Evolutionary conservation across 225 moss, liverwort and hornwort species (phyloP).

Genomic region (Asterella californica): DNA sequence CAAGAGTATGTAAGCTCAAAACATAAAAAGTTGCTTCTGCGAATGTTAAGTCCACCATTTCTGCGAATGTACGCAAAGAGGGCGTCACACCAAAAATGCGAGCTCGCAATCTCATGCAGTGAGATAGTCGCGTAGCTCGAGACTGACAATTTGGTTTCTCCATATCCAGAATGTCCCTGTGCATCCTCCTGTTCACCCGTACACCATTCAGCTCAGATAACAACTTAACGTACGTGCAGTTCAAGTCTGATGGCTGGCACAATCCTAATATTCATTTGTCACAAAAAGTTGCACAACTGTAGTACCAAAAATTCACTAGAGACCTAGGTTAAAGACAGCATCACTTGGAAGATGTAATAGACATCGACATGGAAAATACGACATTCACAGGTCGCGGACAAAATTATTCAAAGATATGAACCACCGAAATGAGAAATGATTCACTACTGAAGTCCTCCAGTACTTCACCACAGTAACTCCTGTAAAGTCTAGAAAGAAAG

Average conservation of each 20-base stretch:
- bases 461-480: neutral
- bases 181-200: slow-evolving; percentile 58
- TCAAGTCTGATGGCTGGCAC: neutral
- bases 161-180: slow-evolving; percentile 86
- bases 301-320: neutral
- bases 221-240: neutral
- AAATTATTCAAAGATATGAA: neutral
- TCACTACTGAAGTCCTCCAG: neutral
- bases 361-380: neutral
- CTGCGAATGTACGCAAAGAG: neutral
- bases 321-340: neutral
- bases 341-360: neutral
- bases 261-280: neutral
- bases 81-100: slow-evolving; percentile 57
- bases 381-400: neutral
- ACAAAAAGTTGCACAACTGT: neutral
- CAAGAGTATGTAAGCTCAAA: neutral
- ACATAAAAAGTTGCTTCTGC: neutral
- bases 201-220: neutral
- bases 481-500: too few species aligned
- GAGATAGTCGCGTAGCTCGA: slow-evolving; percentile 64
- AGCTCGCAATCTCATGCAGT: slow-evolving; percentile 60
- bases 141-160: slow-evolving; percentile 85
- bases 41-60: neutral
- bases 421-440: too few species aligned